Percentiles rank a stretch among this genome's conserved stretches.
Conservation (phyloP, 2,329 filamentous ascomycete species). For the Neocucurbitaria cava region DNA sequence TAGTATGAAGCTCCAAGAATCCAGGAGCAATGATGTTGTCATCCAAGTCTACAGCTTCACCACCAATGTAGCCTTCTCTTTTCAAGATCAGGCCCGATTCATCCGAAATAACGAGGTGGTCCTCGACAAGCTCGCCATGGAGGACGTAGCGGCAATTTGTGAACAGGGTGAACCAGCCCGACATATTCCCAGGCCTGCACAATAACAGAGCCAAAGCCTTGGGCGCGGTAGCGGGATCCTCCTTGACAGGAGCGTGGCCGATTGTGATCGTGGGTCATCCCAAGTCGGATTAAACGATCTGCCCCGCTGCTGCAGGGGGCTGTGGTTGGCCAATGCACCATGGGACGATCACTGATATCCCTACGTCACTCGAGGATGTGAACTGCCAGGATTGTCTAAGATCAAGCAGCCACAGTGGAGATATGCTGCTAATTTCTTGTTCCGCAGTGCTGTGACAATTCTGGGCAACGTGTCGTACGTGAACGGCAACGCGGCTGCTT, state of each 20-base stretch:
- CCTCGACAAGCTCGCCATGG: slow-evolving; percentile 52
- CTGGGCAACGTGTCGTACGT: slow-evolving; percentile 8
- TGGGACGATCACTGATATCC: slow-evolving; percentile 7
- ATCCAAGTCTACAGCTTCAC: slow-evolving; percentile 56
- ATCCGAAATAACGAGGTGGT: slow-evolving; percentile 55
- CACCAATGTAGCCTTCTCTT: slow-evolving; percentile 53
- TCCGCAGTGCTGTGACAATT: slow-evolving; percentile 8
- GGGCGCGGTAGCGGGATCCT: slow-evolving; percentile 7
- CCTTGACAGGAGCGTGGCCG: slow-evolving; percentile 3
- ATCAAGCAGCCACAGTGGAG: slow-evolving; percentile 24
- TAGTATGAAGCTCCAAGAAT: slow-evolving; percentile 64
- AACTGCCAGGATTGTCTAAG: slow-evolving; percentile 9
- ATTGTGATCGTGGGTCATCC: slow-evolving; percentile 9
- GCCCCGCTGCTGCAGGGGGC: slow-evolving; percentile 5
- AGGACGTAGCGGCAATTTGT: slow-evolving; percentile 56
- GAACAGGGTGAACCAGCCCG: slow-evolving; percentile 55
- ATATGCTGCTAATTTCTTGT: slow-evolving; percentile 8
- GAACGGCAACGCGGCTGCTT: slow-evolving; percentile 19
- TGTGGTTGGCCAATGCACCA: slow-evolving; percentile 16
- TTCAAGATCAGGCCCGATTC: slow-evolving; percentile 54
- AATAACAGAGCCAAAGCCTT: slow-evolving; percentile 3
- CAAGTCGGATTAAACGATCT: slow-evolving; percentile 9
- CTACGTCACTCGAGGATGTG: slow-evolving; percentile 24
- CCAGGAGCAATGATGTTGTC: slow-evolving; percentile 61
- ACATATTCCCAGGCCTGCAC: slow-evolving; percentile 33